phyloP scores from a whole-genome alignment of 1,139 yeast genomes.

The Candida labiduridarum region DNA sequence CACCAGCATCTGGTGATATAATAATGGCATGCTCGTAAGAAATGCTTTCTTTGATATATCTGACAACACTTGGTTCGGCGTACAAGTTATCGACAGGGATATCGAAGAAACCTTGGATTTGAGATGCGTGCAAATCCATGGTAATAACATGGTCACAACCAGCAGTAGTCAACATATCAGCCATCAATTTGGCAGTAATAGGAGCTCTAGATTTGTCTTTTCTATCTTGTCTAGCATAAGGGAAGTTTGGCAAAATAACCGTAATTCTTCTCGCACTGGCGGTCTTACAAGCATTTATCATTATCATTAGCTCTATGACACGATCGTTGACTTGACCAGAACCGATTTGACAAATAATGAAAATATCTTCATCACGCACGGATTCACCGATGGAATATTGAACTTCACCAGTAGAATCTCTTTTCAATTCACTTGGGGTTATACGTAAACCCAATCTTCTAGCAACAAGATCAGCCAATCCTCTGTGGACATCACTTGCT shows the following conservation, averaged over 20 bases:
- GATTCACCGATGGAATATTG: conserved; percentile 81
- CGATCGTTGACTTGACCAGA: conserved; percentile 76
- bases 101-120: conserved; percentile 80
- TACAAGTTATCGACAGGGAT: conserved; percentile 82
- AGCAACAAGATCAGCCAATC: conserved; percentile 76
- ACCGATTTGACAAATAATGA: conserved; percentile 89
- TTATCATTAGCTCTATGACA: conserved; percentile 68
- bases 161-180: conserved; percentile 74
- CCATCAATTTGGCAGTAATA: conserved; percentile 76
- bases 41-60: conserved; percentile 62
- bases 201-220: conserved; percentile 84
- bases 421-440: conserved; percentile 66
- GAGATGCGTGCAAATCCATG: conserved; percentile 84
- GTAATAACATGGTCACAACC: conserved; percentile 84
- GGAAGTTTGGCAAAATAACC: conserved; percentile 78
- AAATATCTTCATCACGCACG: conserved; percentile 95
- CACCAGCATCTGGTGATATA: conserved; percentile 80
- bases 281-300: conserved; percentile 75
- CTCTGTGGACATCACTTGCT: conserved; percentile 93
- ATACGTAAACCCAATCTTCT: conserved; percentile 60
- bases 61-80: conserved; percentile 76
- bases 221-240: conserved; percentile 82
- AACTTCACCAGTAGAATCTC: conserved; percentile 73
- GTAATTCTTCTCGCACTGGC: conserved; percentile 82
- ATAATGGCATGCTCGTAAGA: conserved; percentile 54